phyloP scores from a whole-genome alignment of 495 filamentous ascomycete genomes.

The Aspergillus funiculosus region DNA sequence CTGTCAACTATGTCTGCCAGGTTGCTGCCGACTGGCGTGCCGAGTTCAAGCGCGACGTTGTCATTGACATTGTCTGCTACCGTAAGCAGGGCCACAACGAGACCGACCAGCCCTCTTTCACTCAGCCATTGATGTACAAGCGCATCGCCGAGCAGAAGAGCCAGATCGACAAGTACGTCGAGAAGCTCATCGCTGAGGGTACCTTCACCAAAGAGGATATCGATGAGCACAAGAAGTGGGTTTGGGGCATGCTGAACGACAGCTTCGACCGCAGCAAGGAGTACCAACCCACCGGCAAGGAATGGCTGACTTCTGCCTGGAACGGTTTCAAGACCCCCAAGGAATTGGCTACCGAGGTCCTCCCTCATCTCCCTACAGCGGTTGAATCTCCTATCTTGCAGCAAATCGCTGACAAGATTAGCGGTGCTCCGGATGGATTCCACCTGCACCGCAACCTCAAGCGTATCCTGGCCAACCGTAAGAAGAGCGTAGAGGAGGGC shows the following conservation, averaged over 20 bases:
- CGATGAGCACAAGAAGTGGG: constrained; percentile 99
- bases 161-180: constrained; percentile 80
- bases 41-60: constrained; percentile 94
- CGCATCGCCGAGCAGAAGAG: constrained; percentile 74
- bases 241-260: constrained; percentile 97
- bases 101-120: constrained; percentile 98
- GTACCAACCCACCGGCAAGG: constrained; percentile 91
- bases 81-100: constrained; percentile 99
- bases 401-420: constrained; percentile 73
- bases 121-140: constrained; percentile 99
- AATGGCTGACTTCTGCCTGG: constrained; percentile 98
- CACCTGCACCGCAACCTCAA: constrained; percentile 88
- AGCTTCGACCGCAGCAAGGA: constrained; percentile 96
- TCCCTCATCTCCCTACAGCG: constrained; percentile 86
- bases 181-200: constrained; percentile 80
- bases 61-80: constrained; percentile 98
- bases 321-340: constrained; percentile 99
- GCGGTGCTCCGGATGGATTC: constrained; percentile 75
- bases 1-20: constrained; percentile 97
- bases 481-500: constrained; percentile 89
- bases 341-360: constrained; percentile 88
- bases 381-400: constrained; percentile 63
- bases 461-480: constrained; percentile 84
- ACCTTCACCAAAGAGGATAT: constrained; percentile 97
- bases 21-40: constrained; percentile 95